phyloP scores from a whole-genome alignment of 768 basidiomycete genomes.

The Mycena rebaudengoi region DNA sequence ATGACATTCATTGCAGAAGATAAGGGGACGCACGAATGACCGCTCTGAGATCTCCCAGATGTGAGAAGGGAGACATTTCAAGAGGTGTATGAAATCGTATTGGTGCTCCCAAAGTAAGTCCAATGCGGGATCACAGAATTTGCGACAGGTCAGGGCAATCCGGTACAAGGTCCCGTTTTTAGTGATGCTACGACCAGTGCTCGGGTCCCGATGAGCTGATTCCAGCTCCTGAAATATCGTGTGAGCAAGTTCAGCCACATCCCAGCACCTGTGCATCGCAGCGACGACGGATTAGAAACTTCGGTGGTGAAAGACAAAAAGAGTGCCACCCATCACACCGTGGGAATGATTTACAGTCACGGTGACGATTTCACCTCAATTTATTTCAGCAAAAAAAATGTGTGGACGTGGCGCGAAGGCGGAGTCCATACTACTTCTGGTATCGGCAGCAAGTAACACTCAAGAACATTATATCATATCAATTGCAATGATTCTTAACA shows the following conservation, averaged over 20 bases:
- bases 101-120: background rate
- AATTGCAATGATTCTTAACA: no score
- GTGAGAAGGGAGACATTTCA: constrained; percentile 1
- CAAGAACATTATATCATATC: no score
- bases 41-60: background rate
- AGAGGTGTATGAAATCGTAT: background rate
- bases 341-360: no score
- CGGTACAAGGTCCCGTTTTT: background rate
- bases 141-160: background rate
- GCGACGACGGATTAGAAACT: no score
- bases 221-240: background rate
- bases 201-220: background rate
- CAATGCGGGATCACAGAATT: background rate
- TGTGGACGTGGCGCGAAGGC: no score
- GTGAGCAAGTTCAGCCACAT: background rate
- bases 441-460: no score
- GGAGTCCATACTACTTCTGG: no score
- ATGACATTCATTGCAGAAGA: background rate
- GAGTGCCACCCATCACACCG: no score
- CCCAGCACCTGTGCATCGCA: constrained; percentile 12
- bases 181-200: background rate
- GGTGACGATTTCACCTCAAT: no score
- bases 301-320: no score
- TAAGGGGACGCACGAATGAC: background rate
- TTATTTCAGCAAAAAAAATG: no score